phyloP scores from a whole-genome alignment of 2,329 filamentous ascomycete genomes.

The Hymenoscyphus infarciens region DNA sequence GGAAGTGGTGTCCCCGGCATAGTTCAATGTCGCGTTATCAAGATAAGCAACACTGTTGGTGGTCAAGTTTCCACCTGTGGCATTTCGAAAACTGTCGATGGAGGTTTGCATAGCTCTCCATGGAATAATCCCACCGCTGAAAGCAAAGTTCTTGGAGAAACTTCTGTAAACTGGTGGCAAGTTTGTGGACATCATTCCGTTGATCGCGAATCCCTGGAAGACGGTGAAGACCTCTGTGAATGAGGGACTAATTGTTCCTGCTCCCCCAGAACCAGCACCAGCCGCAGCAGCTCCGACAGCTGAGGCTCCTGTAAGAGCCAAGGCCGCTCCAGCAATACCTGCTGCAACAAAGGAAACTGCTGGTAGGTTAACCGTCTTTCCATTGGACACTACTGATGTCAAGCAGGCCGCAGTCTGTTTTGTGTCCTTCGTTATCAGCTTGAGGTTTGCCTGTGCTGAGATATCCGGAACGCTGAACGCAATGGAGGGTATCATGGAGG shows the following conservation, averaged over 20 bases:
- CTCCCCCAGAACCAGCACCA: conserved; percentile 48
- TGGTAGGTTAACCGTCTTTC: conserved; percentile 72
- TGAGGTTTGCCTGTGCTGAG: conserved; percentile 75
- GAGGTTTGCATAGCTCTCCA: conserved; percentile 76
- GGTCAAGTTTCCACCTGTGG: conserved; percentile 84
- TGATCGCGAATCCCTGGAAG: conserved; percentile 93
- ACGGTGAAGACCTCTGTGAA: conserved; percentile 83
- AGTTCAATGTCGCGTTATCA: conserved; percentile 71
- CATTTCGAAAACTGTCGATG: conserved; percentile 78
- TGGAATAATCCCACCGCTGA: conserved; percentile 79
- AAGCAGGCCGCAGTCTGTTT: conserved; percentile 74
- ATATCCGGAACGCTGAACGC: conserved; percentile 91
- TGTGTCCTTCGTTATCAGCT: conserved; percentile 61
- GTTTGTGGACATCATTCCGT: conserved; percentile 90
- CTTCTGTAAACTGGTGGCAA: conserved; percentile 85
- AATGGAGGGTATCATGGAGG: conserved; percentile 76
- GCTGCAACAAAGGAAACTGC: conserved; percentile 81
- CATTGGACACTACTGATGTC: conserved; percentile 76
- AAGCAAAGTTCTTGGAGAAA: conserved; percentile 90
- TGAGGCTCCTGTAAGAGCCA: conserved; percentile 68
- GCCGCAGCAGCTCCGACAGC: conserved; percentile 61
- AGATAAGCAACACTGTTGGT: conserved; percentile 73
- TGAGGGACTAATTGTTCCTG: conserved; percentile 69
- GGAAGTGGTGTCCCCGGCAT: conserved; percentile 55
- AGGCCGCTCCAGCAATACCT: conserved; percentile 79